A percentile compares a stretch with the other conserved stretches of the same genome.
Evolutionary conservation across 345 rosid species (phyloP).

Genomic region (Salix exigua): DNA sequence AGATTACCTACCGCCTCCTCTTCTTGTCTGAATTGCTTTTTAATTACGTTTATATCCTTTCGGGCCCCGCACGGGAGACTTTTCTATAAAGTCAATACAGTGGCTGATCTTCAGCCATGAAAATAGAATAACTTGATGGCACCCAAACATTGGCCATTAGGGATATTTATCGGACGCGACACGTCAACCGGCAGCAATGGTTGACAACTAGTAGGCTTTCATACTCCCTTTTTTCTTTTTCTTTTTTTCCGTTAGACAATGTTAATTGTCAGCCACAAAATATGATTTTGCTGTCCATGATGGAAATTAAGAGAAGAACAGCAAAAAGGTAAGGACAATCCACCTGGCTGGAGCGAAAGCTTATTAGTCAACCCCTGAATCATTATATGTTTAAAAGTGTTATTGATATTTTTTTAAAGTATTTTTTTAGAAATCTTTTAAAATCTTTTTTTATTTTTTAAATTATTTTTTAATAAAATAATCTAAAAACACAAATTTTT

Average conservation of each 20-base stretch:
- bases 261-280: not conserved
- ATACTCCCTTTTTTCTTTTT: not conserved
- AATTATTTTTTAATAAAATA: too few species aligned
- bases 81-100: slow-evolving; percentile 22
- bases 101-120: slow-evolving; percentile 18
- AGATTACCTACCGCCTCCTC: not conserved
- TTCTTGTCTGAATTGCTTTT: slow-evolving; percentile 19
- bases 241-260: not conserved
- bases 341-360: too few species aligned
- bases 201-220: slow-evolving; percentile 23
- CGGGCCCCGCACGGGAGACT: slow-evolving; percentile 38
- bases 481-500: too few species aligned
- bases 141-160: slow-evolving; percentile 4
- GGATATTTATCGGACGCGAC: slow-evolving; percentile 21
- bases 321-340: too few species aligned
- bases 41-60: slow-evolving; percentile 20
- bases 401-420: too few species aligned
- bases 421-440: too few species aligned
- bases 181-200: slow-evolving; percentile 36
- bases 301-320: not conserved
- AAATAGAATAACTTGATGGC: not conserved
- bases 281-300: not conserved
- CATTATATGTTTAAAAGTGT: too few species aligned
- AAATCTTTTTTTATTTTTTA: too few species aligned
- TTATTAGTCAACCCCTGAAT: too few species aligned